Conservation (phyloP, 225 moss, liverwort and hornwort species). For the Climacium dendroides region DNA sequence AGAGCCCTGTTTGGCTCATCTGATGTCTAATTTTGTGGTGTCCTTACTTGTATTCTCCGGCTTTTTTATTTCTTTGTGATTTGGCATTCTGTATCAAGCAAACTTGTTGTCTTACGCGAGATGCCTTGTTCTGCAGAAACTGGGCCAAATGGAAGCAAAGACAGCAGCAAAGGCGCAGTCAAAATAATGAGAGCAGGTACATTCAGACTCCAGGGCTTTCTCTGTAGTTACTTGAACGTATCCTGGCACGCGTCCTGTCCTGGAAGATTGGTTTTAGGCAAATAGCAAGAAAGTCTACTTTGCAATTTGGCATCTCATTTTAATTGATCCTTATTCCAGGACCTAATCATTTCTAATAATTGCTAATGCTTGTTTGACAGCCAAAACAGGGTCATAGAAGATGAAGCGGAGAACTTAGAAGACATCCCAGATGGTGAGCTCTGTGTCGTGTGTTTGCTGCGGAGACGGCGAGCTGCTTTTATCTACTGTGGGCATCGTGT, state of each 20-base stretch:
- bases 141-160: slow-evolving; percentile 82
- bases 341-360: neutral
- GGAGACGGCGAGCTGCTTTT: slow-evolving; percentile 87
- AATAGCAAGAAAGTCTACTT: slow-evolving; percentile 8
- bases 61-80: neutral
- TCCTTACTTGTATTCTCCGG: neutral
- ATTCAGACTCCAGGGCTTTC: neutral
- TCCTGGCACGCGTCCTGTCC: neutral
- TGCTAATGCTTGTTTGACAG: neutral
- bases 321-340: neutral
- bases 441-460: slow-evolving; percentile 77
- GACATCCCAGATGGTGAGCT: slow-evolving; percentile 89
- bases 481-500: slow-evolving; percentile 91
- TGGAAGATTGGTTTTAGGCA: neutral
- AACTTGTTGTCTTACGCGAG: neutral
- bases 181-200: slow-evolving; percentile 5
- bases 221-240: neutral
- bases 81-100: neutral
- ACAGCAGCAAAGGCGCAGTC: slow-evolving; percentile 17
- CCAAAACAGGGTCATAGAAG: slow-evolving; percentile 58
- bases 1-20: neutral
- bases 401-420: slow-evolving; percentile 64
- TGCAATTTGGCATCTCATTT: neutral
- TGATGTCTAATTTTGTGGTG: neutral
- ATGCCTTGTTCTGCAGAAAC: slow-evolving; percentile 29